phyloP scores from a whole-genome alignment of 768 basidiomycete species.

The Erythrobasidium yunnanense region DNA sequence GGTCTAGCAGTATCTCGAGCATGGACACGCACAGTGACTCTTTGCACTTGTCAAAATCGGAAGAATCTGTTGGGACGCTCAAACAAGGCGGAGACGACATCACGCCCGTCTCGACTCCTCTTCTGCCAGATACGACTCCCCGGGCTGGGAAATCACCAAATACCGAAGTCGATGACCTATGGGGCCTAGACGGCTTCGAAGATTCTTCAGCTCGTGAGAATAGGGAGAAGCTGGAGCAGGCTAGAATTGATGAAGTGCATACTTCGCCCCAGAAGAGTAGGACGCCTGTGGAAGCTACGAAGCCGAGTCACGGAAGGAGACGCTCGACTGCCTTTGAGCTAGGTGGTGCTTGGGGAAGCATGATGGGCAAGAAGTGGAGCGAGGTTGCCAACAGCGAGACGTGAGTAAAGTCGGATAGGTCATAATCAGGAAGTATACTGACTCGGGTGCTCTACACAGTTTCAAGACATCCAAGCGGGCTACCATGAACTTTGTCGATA shows the following conservation, averaged over 20 bases:
- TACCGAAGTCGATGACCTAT: conserved; percentile 6
- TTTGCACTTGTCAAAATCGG: background rate
- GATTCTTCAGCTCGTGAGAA: conserved; percentile 5
- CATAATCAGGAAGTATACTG: background rate
- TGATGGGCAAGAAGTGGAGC: conserved; percentile 19
- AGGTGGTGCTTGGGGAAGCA: conserved; percentile 19
- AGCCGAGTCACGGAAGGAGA: conserved; percentile 15
- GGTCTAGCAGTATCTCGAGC: conserved; percentile 11
- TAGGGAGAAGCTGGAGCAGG: conserved; percentile 13
- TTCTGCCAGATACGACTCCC: background rate
- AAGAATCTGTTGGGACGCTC: background rate
- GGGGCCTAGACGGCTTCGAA: conserved; percentile 18
- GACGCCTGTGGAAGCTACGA: background rate
- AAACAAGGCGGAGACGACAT: background rate
- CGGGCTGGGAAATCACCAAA: background rate
- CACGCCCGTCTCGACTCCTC: conserved; percentile 16
- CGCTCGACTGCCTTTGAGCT: conserved; percentile 22
- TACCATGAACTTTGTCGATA: conserved; percentile 17
- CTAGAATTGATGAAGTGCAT: conserved; percentile 15
- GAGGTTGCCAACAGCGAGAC: conserved; percentile 4
- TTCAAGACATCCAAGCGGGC: conserved; percentile 18
- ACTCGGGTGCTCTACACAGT: too few species aligned
- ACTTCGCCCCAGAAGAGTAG: background rate
- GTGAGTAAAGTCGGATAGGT: background rate
- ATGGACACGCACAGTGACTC: background rate